A percentile compares a stretch with the other conserved stretches of the same genome.
These are phyloP conservation scores for Chlorella ohadii DNA, from an alignment of 139 green algal species.

Conservation along the genomic window DNA sequence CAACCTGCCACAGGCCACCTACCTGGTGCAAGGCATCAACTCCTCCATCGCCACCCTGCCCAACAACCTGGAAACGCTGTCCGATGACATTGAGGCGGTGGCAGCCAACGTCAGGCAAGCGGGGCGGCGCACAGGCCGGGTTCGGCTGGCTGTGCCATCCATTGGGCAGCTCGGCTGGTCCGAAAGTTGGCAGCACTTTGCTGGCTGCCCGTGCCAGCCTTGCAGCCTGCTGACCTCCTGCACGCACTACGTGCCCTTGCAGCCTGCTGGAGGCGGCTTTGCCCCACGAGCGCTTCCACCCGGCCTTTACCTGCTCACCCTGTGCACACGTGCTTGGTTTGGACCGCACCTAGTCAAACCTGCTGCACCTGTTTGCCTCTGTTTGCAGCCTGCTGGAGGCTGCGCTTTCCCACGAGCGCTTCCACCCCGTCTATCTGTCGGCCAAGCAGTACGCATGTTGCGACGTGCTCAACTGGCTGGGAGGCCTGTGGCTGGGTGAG, in stretches of 20 bases:
- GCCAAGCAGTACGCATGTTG: conserved; percentile 23
- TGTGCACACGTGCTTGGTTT: no score
- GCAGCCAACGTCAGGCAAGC: conserved; percentile 20
- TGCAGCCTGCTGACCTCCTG: no score
- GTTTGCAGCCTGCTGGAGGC: conserved; percentile 7
- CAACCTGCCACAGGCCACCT: conserved; percentile 11
- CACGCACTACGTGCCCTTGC: background rate
- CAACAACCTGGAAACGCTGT: background rate
- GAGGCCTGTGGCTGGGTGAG: conserved; percentile 16
- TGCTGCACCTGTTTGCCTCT: no score
- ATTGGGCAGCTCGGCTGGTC: no score
- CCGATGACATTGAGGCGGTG: background rate
- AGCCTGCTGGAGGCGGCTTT: conserved; percentile 4
- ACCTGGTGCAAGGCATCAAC: background rate
- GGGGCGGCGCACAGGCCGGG: no score
- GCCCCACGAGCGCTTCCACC: conserved; percentile 3
- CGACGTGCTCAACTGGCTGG: conserved; percentile 16
- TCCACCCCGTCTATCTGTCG: background rate
- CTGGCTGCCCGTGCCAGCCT: no score
- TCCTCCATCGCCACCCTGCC: background rate
- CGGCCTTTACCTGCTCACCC: no score
- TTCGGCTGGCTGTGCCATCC: no score
- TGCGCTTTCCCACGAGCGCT: conserved; percentile 3
- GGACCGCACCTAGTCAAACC: no score
- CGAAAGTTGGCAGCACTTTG: no score